These are phyloP conservation scores for Rutstroemia sp. DNA, from an alignment of 2,329 filamentous ascomycete genomes.

Conservation along the genomic window DNA sequence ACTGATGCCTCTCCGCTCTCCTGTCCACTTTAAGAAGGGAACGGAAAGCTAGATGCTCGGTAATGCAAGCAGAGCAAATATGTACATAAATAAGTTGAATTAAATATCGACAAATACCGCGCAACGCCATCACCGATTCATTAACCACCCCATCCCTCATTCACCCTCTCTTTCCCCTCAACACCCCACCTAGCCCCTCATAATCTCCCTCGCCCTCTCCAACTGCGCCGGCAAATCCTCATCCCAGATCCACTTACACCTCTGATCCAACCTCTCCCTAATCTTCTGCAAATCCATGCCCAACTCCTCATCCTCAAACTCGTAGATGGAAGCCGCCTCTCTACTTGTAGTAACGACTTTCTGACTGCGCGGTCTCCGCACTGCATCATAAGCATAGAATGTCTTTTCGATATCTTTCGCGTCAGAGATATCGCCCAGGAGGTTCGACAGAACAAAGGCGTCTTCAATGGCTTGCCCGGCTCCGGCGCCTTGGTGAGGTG, in stretches of 20 bases:
- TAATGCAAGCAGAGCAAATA: no score
- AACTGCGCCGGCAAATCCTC: slow-evolving; percentile 31
- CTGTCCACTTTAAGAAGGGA: no score
- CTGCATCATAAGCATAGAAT: slow-evolving; percentile 44
- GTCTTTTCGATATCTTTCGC: slow-evolving; percentile 34
- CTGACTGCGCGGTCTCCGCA: slow-evolving; percentile 34
- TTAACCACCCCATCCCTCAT: not conserved
- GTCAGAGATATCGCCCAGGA: slow-evolving; percentile 37
- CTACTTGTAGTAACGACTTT: slow-evolving; percentile 26
- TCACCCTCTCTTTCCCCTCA: not conserved
- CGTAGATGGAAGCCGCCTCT: slow-evolving; percentile 32
- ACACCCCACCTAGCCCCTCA: slow-evolving; percentile 11
- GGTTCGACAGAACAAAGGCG: slow-evolving; percentile 37
- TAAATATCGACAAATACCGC: not conserved
- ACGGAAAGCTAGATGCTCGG: no score
- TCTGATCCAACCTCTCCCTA: slow-evolving; percentile 29
- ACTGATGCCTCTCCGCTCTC: no score
- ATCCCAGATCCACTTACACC: slow-evolving; percentile 33
- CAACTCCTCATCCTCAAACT: slow-evolving; percentile 36
- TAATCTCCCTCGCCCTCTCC: slow-evolving; percentile 31
- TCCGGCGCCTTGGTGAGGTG: slow-evolving; percentile 48
- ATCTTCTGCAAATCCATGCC: slow-evolving; percentile 32
- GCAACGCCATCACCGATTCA: not conserved
- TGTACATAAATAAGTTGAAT: no score
- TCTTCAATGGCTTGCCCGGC: slow-evolving; percentile 51